These are phyloP conservation scores for Tinospora cordifolia DNA, from an alignment of 164 flowering plant species.

Conservation along the genomic window DNA sequence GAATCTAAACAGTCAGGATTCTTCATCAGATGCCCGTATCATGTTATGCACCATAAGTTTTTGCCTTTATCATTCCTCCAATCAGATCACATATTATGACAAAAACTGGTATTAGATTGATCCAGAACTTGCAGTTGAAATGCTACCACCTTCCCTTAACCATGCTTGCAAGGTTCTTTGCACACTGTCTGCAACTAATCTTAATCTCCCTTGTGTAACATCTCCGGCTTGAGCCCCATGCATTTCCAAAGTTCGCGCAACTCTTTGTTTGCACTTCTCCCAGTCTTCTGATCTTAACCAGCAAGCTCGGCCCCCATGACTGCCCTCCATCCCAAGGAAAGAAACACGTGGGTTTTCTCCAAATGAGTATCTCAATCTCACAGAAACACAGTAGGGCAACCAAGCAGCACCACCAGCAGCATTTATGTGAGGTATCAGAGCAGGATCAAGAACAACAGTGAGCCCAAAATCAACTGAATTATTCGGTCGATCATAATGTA, in stretches of 20 bases:
- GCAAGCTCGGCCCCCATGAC: conserved; percentile 95
- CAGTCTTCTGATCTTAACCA: conserved; percentile 78
- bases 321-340: conserved; percentile 88
- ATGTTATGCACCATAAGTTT: neutral
- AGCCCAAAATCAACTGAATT: conserved; percentile 85
- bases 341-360: conserved; percentile 63
- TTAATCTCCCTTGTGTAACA: conserved; percentile 66
- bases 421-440: conserved; percentile 76
- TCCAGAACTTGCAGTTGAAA: conserved; percentile 31
- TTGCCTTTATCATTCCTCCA: neutral
- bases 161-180: conserved; percentile 58
- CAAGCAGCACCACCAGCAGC: conserved; percentile 99
- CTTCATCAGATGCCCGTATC: neutral
- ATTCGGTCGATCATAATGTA: conserved; percentile 73
- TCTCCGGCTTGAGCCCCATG: conserved; percentile 50
- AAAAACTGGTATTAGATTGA: conserved; percentile 20
- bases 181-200: conserved; percentile 66
- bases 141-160: conserved; percentile 51
- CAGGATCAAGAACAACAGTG: conserved; percentile 88
- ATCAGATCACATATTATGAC: neutral
- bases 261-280: conserved; percentile 85
- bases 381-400: conserved; percentile 94
- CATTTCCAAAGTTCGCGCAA: conserved; percentile 59
- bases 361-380: conserved; percentile 79
- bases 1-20: neutral